Evolutionary conservation across 306 rosid species (phyloP), one percentile per base, ranked within the genome.

Genomic region (Dalbergia cultrata): DNA sequence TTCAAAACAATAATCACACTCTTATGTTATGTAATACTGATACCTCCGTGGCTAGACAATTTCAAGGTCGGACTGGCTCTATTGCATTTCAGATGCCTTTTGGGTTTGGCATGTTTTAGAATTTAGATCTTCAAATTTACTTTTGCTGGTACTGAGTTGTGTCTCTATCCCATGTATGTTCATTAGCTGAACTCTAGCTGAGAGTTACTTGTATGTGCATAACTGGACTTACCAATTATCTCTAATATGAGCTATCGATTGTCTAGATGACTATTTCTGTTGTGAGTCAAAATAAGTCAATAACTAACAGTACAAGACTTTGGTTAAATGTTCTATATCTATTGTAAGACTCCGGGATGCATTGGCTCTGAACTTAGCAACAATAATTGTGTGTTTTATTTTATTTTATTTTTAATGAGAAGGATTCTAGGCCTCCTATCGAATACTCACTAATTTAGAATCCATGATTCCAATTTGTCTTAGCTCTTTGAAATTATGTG

Each of bases 371-470:
- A 18, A 18, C 31, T 33, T 33, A 67, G 81, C 39, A 1, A n/a
- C 10, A 50, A 22, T 16, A 21, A 4, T 22, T 14, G 11, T 65
- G 56, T 43, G 19, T 50, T 64, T 50, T 50, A 66, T 39, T 77
- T 13, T 77, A 56, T n/a, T n/a, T n/a, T n/a, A 52, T 18, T 53
- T 53, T 8, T 77, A 56, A 52, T 13, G 64, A 53, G 64, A 65
- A 26, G 10, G 74, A 56, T 66, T 77, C 26, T 5, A 5, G 44
- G 4, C 17, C 44, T 52, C 54, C 65, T 67, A 58, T 56, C 43
- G 76, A 37, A 43, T 37, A 26, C 69, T 57, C 3, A 12, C 39
- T 60, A 18, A 47, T 49, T 79, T 61, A 70, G 71, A 67, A 64
- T 57, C 60, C 73, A 3, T 10, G 69, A 43, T 34, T 52, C 18